Percentiles rank a stretch among this genome's conserved stretches.
phyloP scores from a whole-genome alignment of 1,284 basidiomycete genomes.

The Gomphus sp. region DNA sequence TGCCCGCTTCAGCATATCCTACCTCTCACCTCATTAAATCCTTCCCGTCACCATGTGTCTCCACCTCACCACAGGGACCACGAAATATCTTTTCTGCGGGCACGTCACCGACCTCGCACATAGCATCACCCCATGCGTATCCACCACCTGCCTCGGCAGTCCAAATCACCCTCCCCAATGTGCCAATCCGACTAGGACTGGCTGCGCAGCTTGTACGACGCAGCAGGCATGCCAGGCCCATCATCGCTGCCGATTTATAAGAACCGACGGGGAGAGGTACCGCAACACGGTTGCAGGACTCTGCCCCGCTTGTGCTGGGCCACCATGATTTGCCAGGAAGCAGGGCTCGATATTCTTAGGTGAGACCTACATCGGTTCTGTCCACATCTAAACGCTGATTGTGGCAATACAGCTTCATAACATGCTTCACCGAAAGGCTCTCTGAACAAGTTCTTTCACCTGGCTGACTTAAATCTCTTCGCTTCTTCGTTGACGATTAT shows the following conservation, averaged over 20 bases:
- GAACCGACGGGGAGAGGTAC: neutral
- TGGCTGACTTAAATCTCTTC: neutral
- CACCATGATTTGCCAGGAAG: neutral
- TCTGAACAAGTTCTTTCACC: neutral
- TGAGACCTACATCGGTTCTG: neutral
- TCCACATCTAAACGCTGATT: neutral
- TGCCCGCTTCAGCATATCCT: neutral
- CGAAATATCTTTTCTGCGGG: constrained; percentile 1
- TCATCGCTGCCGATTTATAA: neutral
- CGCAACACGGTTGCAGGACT: neutral
- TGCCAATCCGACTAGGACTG: no score
- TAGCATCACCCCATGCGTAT: neutral
- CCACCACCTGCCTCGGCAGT: neutral
- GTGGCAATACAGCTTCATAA: neutral
- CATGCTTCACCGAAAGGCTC: neutral
- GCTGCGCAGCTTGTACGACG: neutral
- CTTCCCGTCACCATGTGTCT: neutral
- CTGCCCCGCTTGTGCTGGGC: neutral
- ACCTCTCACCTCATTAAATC: neutral
- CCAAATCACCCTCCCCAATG: neutral
- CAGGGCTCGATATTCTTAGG: neutral
- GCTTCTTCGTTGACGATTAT: neutral
- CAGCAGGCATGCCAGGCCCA: neutral
- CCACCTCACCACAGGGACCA: neutral
- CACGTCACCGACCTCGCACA: neutral